phyloP scores from a whole-genome alignment of 2,329 filamentous ascomycete genomes.

The Xylariaceae sp. region DNA sequence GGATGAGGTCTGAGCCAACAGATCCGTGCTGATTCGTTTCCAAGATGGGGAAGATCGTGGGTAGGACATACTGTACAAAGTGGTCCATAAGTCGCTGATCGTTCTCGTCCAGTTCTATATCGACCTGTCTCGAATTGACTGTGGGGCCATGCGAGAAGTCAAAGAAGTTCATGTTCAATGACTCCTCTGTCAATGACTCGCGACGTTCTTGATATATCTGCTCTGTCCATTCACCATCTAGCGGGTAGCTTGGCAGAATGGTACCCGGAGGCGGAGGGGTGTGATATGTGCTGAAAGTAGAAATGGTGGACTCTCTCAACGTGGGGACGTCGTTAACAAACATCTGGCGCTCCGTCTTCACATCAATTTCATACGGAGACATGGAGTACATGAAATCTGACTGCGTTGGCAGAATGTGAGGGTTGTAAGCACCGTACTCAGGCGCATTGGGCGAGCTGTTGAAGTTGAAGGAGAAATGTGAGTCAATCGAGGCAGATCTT shows the following conservation, averaged over 20 bases:
- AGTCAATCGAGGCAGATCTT: conserved; percentile 74
- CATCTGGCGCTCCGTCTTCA: conserved; percentile 93
- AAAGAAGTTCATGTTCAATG: conserved; percentile 74
- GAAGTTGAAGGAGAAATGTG: conserved; percentile 75
- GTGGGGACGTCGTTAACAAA: conserved; percentile 89
- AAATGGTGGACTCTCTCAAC: conserved; percentile 79
- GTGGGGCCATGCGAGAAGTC: conserved; percentile 70
- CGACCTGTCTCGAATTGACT: conserved; percentile 61
- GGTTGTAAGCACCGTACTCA: conserved; percentile 60
- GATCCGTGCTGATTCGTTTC: conserved; percentile 86
- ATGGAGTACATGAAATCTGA: conserved; percentile 55
- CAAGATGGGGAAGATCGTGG: conserved; percentile 85
- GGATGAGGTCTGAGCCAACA: conserved; percentile 74
- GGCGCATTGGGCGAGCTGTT: conserved; percentile 53
- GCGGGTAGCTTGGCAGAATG: conserved; percentile 58
- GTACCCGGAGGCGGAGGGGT: conserved; percentile 69
- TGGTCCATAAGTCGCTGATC: conserved; percentile 86
- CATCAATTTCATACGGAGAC: conserved; percentile 86
- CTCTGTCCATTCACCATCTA: conserved; percentile 67
- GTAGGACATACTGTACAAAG: conserved; percentile 83
- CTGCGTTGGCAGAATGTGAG: conserved; percentile 53
- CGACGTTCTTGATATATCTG: conserved; percentile 64
- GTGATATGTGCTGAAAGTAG: conserved; percentile 89
- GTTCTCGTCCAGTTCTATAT: conserved; percentile 79
- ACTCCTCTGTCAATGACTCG: conserved; percentile 64